Conservation (phyloP, 495 filamentous ascomycete species). For the Penicillium silybi region DNA sequence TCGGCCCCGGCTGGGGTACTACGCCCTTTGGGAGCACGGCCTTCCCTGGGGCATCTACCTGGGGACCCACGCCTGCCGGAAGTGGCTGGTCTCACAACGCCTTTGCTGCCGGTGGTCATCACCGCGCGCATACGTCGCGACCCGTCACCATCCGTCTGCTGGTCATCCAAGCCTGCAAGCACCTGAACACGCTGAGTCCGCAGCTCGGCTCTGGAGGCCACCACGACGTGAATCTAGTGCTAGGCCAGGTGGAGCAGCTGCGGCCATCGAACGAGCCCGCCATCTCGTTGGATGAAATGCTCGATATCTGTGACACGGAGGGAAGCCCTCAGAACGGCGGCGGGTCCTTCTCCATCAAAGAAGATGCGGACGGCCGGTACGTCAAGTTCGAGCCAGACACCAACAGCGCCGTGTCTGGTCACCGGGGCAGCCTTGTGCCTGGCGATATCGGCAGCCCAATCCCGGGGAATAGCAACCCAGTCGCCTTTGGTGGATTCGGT, state of each 20-base stretch:
- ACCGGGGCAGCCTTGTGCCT: constrained; percentile 41
- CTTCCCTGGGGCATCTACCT: constrained; percentile 39
- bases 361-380: constrained; percentile 45
- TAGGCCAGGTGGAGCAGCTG: constrained; percentile 60
- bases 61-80: constrained; percentile 40
- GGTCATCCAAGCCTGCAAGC: constrained; percentile 58
- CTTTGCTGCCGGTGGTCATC: constrained; percentile 44
- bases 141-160: constrained; percentile 55
- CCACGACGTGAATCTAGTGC: constrained; percentile 62
- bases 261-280: constrained; percentile 52
- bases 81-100: constrained; percentile 50
- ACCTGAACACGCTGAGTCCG: constrained; percentile 41
- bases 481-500: constrained; percentile 38
- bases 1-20: constrained; percentile 31
- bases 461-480: constrained; percentile 38
- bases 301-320: constrained; percentile 89
- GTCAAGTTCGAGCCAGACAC: constrained; percentile 62
- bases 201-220: constrained; percentile 46
- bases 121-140: constrained; percentile 47
- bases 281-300: constrained; percentile 66
- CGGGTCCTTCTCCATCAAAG: constrained; percentile 67
- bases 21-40: constrained; percentile 40
- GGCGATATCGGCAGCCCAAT: constrained; percentile 52
- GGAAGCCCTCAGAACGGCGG: constrained; percentile 86
- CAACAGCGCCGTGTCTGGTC: constrained; percentile 36